Conservation (phyloP, 1,284 basidiomycete species). For the Malassezia dermatis region DNA sequence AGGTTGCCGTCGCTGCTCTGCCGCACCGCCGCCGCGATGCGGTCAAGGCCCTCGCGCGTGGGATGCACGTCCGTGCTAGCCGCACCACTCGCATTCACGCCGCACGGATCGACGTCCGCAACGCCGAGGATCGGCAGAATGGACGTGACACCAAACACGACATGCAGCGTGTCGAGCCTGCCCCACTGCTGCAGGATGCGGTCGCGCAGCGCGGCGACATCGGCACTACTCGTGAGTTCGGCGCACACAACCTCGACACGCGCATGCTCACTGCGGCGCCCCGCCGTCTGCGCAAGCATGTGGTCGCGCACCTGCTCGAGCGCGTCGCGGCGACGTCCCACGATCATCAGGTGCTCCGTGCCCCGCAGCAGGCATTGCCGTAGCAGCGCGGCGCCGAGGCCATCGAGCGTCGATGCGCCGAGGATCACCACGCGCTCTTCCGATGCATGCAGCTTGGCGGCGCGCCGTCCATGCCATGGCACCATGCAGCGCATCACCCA, state of each 20-base stretch:
- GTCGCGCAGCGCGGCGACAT: slow-evolving; percentile 60
- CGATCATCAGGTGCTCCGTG: slow-evolving; percentile 61
- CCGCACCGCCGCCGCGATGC: slow-evolving; percentile 48
- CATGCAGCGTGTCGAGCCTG: slow-evolving; percentile 71
- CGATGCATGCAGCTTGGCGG: slow-evolving; percentile 40
- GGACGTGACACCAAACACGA: slow-evolving; percentile 76
- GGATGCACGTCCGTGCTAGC: slow-evolving; percentile 54
- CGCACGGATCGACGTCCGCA: slow-evolving; percentile 56
- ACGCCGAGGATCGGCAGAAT: slow-evolving; percentile 66
- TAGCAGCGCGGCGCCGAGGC: slow-evolving; percentile 68
- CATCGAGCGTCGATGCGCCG: slow-evolving; percentile 61
- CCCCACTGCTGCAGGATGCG: slow-evolving; percentile 57
- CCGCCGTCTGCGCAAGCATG: slow-evolving; percentile 31
- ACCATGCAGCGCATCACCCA: slow-evolving; percentile 13
- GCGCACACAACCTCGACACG: slow-evolving; percentile 50
- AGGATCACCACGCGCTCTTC: slow-evolving; percentile 66
- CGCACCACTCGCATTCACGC: slow-evolving; percentile 52
- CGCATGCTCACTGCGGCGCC: slow-evolving; percentile 1
- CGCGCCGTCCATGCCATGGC: slow-evolving; percentile 18
- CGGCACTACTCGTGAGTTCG: slow-evolving; percentile 61
- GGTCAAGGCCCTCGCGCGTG: slow-evolving; percentile 45
- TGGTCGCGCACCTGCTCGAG: slow-evolving; percentile 54
- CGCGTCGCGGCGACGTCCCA: slow-evolving; percentile 59
- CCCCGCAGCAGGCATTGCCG: slow-evolving; percentile 63
- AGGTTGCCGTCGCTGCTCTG: slow-evolving; percentile 50